Percentiles rank a stretch among this genome's conserved stretches.
phyloP scores from a whole-genome alignment of 1,284 basidiomycete species.

The Macrocybe sp. region DNA sequence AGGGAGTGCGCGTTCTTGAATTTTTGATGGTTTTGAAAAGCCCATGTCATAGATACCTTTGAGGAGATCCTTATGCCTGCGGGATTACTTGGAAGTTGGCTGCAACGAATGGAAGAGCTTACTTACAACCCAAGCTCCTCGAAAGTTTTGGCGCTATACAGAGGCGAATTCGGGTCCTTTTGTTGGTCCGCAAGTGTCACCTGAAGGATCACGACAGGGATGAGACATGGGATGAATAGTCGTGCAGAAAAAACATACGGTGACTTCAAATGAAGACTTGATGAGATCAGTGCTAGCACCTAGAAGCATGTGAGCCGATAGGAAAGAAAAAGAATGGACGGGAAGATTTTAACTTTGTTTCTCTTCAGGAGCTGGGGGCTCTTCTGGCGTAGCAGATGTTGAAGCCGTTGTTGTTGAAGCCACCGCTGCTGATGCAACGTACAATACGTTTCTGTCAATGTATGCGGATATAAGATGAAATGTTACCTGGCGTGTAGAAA shows the following conservation, averaged over 20 bases:
- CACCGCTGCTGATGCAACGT: conserved; percentile 5
- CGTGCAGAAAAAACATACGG: conserved; percentile 35
- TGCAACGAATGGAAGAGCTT: conserved; percentile 3
- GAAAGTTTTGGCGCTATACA: conserved; percentile 93
- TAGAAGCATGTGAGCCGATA: conserved; percentile 10
- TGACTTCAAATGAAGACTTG: conserved; percentile 70
- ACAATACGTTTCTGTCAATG: conserved; percentile 7
- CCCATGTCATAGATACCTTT: conserved; percentile 97
- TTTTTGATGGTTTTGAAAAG: conserved; percentile 98
- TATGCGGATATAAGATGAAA: conserved; percentile 1
- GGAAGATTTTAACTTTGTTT: conserved; percentile 15
- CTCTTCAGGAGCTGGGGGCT: conserved; percentile 10
- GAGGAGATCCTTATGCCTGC: conserved; percentile 82
- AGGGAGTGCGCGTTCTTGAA: conserved; percentile 96
- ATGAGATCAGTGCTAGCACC: conserved; percentile 50
- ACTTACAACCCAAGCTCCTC: conserved; percentile 90
- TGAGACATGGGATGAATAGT: not conserved
- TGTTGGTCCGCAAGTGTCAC: conserved; percentile 98
- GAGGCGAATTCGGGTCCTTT: conserved; percentile 91
- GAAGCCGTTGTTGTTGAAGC: conserved; percentile 10
- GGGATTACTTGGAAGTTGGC: conserved; percentile 3
- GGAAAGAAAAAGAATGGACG: not conserved
- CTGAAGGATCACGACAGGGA: conserved; percentile 33
- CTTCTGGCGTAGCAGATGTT: conserved; percentile 14
- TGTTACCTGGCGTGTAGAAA: conserved; percentile 56